Percentiles rank a stretch among this genome's conserved stretches.
Conservation (phyloP, 306 rosid genomes). For the Prunus armeniaca region DNA sequence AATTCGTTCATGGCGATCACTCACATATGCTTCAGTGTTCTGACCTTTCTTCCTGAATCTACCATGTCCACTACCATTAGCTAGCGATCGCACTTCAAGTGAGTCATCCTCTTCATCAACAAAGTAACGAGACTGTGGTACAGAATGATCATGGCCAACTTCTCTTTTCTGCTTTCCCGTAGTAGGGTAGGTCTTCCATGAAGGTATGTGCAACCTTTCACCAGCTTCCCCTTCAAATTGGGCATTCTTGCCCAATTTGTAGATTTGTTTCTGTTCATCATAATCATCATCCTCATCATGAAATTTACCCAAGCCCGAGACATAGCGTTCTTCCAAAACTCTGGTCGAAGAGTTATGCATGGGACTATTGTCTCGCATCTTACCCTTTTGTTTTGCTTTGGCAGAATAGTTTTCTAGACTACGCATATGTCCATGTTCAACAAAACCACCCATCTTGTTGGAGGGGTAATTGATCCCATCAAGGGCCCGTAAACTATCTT, state of each 20-base stretch:
- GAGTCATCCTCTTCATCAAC: constrained; percentile 58
- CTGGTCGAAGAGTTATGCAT: constrained; percentile 41
- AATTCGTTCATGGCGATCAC: constrained; percentile 46
- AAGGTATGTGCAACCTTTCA: constrained; percentile 45
- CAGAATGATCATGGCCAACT: constrained; percentile 41
- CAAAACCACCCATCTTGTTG: constrained; percentile 43
- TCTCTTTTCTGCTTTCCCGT: constrained; percentile 60
- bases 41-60: constrained; percentile 50
- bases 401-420: constrained; percentile 49
- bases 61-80: constrained; percentile 50
- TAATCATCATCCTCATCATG: constrained; percentile 44
- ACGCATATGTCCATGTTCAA: constrained; percentile 44
- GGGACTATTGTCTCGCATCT: constrained; percentile 45
- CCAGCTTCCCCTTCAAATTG: constrained; percentile 43
- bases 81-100: constrained; percentile 36
- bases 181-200: constrained; percentile 35
- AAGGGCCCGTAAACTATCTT: constrained; percentile 29
- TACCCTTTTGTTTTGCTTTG: constrained; percentile 72
- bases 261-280: constrained; percentile 40
- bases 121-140: constrained; percentile 33
- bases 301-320: constrained; percentile 40
- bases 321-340: constrained; percentile 49
- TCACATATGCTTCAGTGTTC: constrained; percentile 42
- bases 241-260: constrained; percentile 53
- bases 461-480: constrained; percentile 40